Evolutionary conservation across 345 rosid genomes (phyloP), one percentile per base, ranked within the genome.

Genomic region (Salix dunnii): DNA sequence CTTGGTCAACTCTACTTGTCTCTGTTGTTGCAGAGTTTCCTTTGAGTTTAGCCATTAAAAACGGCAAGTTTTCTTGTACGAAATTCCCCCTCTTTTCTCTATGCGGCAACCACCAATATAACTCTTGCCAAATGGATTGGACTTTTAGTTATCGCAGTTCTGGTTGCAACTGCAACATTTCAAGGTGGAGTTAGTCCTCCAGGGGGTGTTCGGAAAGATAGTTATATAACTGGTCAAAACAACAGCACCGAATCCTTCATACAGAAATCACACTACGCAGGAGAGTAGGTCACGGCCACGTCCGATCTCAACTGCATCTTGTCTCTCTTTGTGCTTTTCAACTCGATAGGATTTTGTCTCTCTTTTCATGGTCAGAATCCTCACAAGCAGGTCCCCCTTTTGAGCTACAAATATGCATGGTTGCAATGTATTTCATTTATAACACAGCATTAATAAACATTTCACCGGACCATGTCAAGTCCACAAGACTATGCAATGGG

Each of bases 151-250:
- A 82, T 87, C 13, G 88, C 90, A 36, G 81, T 85, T 60, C 55
- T 88, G 25, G 88, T 87, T 1, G 89, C 94, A 16, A 88, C 89
- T 1, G 86, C 88, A 28, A 84, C 89, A 18, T 90, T 82, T 61
- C 66, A 86, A 25, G 87, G 82, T 0, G 87, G 88, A 27, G 40
- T 89, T 80, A 82, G 76, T 75, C 90, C 92, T 77, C 88, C 90
- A 25, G 87, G 91, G 1, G 88, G 91, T 13, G 80, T 81, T 35
- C 88, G 94, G 91, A 86, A 88, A 81, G 94, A 87, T 42, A 79
- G 53, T 67, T 31, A n/a, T 38, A 38, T 43, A 33, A 70, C 68
- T 20, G 61, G 28, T 38, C 68, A 67, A 25, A 71, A 61, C 46
- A 85, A 79, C 40, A 31, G 3, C 28, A 85, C 82, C 35, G 63